A percentile compares a stretch with the other conserved stretches of the same genome.
Evolutionary conservation across 2,329 filamentous ascomycete species (phyloP).

Genomic region (Cytospora piceae): DNA sequence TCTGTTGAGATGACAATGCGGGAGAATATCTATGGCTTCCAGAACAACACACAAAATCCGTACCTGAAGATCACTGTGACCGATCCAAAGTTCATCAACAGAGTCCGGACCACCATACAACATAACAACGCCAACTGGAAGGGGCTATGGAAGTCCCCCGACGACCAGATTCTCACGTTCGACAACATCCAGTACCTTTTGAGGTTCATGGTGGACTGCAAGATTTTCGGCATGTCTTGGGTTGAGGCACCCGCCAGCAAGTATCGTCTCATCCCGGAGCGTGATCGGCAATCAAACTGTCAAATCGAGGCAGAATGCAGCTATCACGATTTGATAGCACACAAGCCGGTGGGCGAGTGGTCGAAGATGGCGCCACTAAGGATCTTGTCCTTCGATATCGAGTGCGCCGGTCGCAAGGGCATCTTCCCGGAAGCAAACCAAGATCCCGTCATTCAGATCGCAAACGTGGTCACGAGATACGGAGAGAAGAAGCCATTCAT

Average conservation of each 20-base stretch:
- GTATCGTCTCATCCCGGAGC: conserved; percentile 70
- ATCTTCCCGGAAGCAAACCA: conserved; percentile 92
- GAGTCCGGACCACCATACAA: conserved; percentile 76
- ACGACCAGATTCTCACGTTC: conserved; percentile 81
- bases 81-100: conserved; percentile 82
- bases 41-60: conserved; percentile 88
- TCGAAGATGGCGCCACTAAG: conserved; percentile 95
- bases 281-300: conserved; percentile 83
- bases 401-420: conserved; percentile 95
- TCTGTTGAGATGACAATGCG: conserved; percentile 81
- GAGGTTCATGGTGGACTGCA: conserved; percentile 97
- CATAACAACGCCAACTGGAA: conserved; percentile 83
- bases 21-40: conserved; percentile 92
- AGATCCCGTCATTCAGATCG: conserved; percentile 97
- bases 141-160: conserved; percentile 76
- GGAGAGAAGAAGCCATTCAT: conserved; percentile 96
- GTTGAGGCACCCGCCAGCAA: conserved; percentile 78
- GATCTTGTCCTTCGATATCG: conserved; percentile 96
- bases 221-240: conserved; percentile 97
- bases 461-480: conserved; percentile 91
- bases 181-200: conserved; percentile 95
- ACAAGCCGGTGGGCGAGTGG: conserved; percentile 91
- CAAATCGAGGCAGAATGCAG: conserved; percentile 91
- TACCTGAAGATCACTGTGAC: conserved; percentile 93
- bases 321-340: conserved; percentile 82